Percentiles rank a stretch among this genome's conserved stretches.
These are phyloP conservation scores for Ganoderma sinense DNA, from an alignment of 1,284 basidiomycete genomes.

Conservation along the genomic window DNA sequence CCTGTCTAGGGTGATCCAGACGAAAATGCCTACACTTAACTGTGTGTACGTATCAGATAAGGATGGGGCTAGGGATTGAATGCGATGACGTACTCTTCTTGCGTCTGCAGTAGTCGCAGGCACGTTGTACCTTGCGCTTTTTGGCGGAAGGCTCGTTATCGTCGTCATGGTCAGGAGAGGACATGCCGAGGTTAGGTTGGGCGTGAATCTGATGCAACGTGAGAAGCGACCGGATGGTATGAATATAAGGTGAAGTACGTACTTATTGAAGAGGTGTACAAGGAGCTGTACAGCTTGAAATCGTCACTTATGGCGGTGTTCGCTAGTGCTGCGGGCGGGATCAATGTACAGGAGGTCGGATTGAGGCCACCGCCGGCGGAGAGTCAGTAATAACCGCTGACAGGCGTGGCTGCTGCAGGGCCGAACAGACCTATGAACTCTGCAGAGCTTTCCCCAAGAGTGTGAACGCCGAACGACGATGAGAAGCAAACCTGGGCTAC, in stretches of 20 bases:
- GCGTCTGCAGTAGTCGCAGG: conserved; percentile 76
- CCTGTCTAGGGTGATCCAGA: background rate
- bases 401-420: background rate
- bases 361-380: no score
- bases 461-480: background rate
- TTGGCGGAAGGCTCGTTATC: conserved; percentile 44
- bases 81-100: conserved; percentile 67
- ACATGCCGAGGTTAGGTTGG: background rate
- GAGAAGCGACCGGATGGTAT: background rate
- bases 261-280: no score
- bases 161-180: conserved; percentile 5
- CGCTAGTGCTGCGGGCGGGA: no score
- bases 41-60: background rate
- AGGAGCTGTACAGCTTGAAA: background rate
- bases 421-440: background rate
- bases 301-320: background rate
- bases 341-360: no score
- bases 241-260: background rate
- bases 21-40: background rate
- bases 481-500: background rate
- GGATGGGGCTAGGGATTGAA: no score
- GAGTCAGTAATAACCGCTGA: no score
- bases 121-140: conserved; percentile 73
- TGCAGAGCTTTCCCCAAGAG: background rate
- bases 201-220: background rate